Evolutionary conservation across 2,329 filamentous ascomycete species (phyloP).

Genomic region (Penicillium janthinellum): DNA sequence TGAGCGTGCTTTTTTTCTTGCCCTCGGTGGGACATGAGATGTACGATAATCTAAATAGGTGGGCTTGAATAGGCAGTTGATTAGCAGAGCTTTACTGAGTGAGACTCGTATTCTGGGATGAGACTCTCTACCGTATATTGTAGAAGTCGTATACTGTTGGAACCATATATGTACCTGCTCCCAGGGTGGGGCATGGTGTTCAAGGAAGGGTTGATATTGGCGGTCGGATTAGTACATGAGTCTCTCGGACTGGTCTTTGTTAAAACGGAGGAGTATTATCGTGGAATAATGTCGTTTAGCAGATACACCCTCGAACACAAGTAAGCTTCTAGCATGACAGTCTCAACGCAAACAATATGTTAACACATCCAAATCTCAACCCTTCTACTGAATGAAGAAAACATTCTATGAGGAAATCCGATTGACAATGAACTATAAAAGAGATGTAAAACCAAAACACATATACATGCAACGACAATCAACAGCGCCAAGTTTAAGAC

Average conservation of each 20-base stretch:
- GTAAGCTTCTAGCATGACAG: too few relatives aligned
- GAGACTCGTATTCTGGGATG: neutral
- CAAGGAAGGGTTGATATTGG: too few relatives aligned
- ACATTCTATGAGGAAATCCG: constrained; percentile 2
- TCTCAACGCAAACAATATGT: neutral
- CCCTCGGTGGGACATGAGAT: neutral
- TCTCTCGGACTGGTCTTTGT: too few relatives aligned
- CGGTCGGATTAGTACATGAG: neutral
- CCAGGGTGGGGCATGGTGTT: too few relatives aligned
- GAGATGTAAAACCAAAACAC: constrained; percentile 12
- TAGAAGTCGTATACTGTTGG: neutral
- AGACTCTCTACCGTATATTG: neutral
- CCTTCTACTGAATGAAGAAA: neutral
- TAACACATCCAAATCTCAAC: neutral
- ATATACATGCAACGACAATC: constrained; percentile 23
- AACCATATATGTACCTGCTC: too few relatives aligned
- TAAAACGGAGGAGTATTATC: too few relatives aligned
- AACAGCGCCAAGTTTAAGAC: constrained; percentile 26
- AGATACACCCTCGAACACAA: neutral
- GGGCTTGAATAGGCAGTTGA: neutral
- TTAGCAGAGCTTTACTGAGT: neutral
- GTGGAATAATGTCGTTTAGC: neutral
- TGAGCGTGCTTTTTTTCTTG: neutral
- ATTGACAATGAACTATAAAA: constrained; percentile 10
- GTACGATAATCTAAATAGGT: neutral